A percentile compares a stretch with the other conserved stretches of the same genome.
Conservation (phyloP, 768 basidiomycete genomes). For the Tulasnella sp. region DNA sequence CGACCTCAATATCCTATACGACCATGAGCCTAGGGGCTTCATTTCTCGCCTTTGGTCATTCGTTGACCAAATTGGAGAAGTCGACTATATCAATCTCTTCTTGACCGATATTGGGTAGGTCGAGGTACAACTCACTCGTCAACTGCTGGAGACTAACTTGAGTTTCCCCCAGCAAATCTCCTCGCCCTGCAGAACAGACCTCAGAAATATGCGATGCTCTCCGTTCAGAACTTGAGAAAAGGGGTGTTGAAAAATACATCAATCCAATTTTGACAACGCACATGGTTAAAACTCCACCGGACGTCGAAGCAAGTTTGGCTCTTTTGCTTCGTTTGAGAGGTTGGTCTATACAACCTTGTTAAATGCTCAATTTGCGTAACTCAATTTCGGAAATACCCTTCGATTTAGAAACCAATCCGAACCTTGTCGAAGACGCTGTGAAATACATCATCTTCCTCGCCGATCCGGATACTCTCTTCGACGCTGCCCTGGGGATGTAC, state of each 20-base stretch:
- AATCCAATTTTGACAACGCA: conserved; percentile 91
- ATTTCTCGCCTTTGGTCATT: conserved; percentile 59
- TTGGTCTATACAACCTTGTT: conserved; percentile 36
- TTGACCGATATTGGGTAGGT: conserved; percentile 75
- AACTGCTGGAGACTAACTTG: neutral
- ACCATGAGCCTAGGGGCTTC: conserved; percentile 69
- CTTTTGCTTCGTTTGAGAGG: conserved; percentile 75
- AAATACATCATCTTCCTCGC: conserved; percentile 98
- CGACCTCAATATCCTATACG: conserved; percentile 83
- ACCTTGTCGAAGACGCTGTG: conserved; percentile 89
- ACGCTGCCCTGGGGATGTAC: conserved; percentile 97
- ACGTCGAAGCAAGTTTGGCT: conserved; percentile 78
- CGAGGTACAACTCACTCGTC: conserved; percentile 29
- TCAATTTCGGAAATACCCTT: neutral
- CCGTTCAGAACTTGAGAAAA: conserved; percentile 63
- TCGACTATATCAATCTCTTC: conserved; percentile 91
- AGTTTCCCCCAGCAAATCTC: conserved; percentile 50
- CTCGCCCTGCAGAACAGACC: conserved; percentile 55
- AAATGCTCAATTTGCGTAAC: neutral
- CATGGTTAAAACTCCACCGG: conserved; percentile 86
- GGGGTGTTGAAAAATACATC: conserved; percentile 72
- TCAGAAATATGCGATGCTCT: conserved; percentile 72
- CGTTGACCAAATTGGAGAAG: conserved; percentile 79
- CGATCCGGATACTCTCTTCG: conserved; percentile 84
- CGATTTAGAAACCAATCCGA: conserved; percentile 53